A percentile compares a stretch with the other conserved stretches of the same genome.
Conservation (phyloP, 2,329 filamentous ascomycete genomes). For the Colletotrichum godetiae region DNA sequence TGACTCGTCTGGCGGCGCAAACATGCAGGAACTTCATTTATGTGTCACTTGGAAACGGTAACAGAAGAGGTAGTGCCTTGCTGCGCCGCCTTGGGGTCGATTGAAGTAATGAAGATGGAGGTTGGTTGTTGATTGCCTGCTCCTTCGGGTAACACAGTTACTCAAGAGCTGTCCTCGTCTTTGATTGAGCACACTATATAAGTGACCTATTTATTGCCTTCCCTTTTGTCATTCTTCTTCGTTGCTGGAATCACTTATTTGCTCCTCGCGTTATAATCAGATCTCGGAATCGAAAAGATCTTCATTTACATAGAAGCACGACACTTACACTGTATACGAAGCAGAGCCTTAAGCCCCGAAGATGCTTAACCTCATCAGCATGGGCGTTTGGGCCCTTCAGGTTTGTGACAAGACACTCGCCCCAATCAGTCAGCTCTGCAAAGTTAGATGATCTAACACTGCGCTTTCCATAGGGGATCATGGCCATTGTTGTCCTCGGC, state of each 20-base stretch:
- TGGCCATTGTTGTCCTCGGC: slow-evolving; percentile 30
- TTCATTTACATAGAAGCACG: not conserved
- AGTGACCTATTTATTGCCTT: not conserved
- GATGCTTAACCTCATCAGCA: slow-evolving; percentile 22
- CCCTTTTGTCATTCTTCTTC: not conserved
- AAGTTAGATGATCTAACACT: not conserved
- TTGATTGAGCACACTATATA: slow-evolving; percentile 2
- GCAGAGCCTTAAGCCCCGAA: not conserved
- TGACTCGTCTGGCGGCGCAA: slow-evolving; percentile 9
- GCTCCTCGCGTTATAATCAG: not conserved
- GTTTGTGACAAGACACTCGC: not conserved
- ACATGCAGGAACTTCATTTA: slow-evolving; percentile 12
- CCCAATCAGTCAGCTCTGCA: not conserved
- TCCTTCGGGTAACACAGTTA: not conserved
- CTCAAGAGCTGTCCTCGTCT: not conserved
- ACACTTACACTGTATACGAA: not conserved
- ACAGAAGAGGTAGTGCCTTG: not conserved
- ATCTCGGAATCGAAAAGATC: not conserved
- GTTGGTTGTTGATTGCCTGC: not conserved
- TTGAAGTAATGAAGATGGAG: not conserved
- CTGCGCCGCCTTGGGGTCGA: slow-evolving; percentile 1
- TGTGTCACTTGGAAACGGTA: slow-evolving; percentile 1
- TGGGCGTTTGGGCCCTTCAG: slow-evolving; percentile 30
- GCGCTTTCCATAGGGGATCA: slow-evolving; percentile 11
- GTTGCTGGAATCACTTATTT: not conserved